Evolutionary conservation across 2,329 filamentous ascomycete genomes (phyloP).

Genomic region (Colletotrichum chlorophyti): DNA sequence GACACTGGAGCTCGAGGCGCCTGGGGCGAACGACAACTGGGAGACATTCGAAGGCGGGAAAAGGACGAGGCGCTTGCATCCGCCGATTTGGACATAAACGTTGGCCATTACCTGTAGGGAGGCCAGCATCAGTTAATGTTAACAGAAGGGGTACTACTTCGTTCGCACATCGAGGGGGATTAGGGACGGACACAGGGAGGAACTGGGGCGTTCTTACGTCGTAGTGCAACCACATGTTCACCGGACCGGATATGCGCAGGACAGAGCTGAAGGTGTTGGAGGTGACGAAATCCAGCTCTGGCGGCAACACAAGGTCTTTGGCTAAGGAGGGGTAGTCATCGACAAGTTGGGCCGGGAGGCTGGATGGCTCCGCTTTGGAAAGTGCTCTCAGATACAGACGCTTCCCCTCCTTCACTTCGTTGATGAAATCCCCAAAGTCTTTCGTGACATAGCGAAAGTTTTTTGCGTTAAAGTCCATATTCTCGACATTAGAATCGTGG

Average conservation of each 20-base stretch:
- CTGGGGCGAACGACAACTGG: conserved; percentile 73
- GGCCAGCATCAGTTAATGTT: not conserved
- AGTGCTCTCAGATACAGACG: conserved; percentile 81
- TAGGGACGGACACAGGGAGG: too few relatives aligned
- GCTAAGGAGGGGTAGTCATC: conserved; percentile 76
- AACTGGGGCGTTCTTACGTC: conserved; percentile 58
- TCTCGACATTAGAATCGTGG: conserved; percentile 69
- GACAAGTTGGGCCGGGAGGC: conserved; percentile 71
- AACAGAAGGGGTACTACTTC: too few relatives aligned
- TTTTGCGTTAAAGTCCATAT: conserved; percentile 83
- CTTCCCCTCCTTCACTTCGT: conserved; percentile 63
- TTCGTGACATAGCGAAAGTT: conserved; percentile 81
- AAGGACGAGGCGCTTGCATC: conserved; percentile 75
- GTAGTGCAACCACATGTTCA: conserved; percentile 91
- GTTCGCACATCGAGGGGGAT: too few relatives aligned
- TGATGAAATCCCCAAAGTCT: conserved; percentile 70
- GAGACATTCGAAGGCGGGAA: conserved; percentile 81
- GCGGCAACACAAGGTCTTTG: conserved; percentile 73
- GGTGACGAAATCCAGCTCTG: conserved; percentile 62
- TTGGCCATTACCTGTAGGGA: conserved; percentile 78
- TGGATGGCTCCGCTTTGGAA: conserved; percentile 71
- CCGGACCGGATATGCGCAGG: conserved; percentile 78
- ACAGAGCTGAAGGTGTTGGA: conserved; percentile 79
- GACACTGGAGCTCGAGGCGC: conserved; percentile 80
- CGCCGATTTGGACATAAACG: conserved; percentile 79